These are phyloP conservation scores for Gossypium longicalyx DNA, from an alignment of 345 rosid species.

Conservation along the genomic window DNA sequence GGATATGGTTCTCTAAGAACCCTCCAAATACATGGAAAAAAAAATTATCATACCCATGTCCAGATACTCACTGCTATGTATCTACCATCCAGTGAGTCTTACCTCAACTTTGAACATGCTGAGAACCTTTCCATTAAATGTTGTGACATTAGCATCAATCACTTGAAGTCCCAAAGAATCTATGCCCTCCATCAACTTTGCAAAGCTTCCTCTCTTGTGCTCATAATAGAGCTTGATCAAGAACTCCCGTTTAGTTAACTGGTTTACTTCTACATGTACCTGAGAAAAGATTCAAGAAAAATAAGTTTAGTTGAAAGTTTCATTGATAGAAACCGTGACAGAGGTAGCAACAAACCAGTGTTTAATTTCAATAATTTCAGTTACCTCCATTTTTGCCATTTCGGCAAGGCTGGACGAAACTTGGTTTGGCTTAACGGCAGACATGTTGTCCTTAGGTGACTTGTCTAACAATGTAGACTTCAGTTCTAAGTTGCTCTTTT, in stretches of 20 bases:
- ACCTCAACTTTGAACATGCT: constrained; percentile 68
- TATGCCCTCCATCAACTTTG: constrained; percentile 53
- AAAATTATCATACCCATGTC: neutral
- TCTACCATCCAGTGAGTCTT: constrained; percentile 13
- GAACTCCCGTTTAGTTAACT: constrained; percentile 43
- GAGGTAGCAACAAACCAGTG: neutral
- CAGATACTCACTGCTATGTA: neutral
- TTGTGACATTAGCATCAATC: constrained; percentile 65
- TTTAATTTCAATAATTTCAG: neutral
- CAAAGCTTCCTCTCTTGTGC: constrained; percentile 53
- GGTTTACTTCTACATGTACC: constrained; percentile 58
- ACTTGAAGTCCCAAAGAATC: constrained; percentile 50
- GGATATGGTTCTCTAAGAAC: neutral
- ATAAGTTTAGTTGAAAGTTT: neutral
- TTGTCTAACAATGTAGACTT: constrained; percentile 17
- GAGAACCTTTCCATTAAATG: constrained; percentile 42
- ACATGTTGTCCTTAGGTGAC: constrained; percentile 11
- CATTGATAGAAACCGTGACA: neutral
- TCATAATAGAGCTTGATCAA: constrained; percentile 44
- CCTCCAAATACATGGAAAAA: neutral
- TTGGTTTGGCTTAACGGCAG: constrained; percentile 18
- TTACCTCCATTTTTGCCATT: constrained; percentile 30
- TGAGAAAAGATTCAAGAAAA: constrained; percentile 20
- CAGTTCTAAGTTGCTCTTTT: constrained; percentile 19
- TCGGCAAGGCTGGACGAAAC: constrained; percentile 6